Evolutionary conservation across 1,139 yeast genomes (phyloP), one percentile per base, ranked within the genome.

Genomic region (Maudiozyma humilis): DNA sequence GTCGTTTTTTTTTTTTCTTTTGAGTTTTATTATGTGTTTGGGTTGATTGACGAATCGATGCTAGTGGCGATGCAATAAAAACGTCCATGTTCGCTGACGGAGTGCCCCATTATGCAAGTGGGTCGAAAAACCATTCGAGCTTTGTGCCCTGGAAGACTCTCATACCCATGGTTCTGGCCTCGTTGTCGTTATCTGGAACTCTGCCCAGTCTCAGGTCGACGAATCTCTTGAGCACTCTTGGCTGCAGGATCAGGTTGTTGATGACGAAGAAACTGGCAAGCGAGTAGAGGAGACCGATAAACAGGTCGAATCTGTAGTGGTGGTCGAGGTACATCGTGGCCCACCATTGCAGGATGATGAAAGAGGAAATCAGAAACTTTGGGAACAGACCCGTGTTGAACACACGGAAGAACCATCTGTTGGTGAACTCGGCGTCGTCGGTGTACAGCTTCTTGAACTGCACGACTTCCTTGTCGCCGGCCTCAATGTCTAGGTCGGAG

Each of bases 241-340:
- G 63, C 47, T 60, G 63, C 37, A 61, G 49, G 19, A 59, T 40
- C 33, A 47, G 52, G 6, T 64, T 64, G 38, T 65, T 60, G 46
- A 75, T 62, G 7, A 72, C 36, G 4, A 71, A 58, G 57, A 72
- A 73, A 43, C 70, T 57, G n/a, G 65, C 43, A 6, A 75, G 52
- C 1, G 82, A 69, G 60, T 79, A 79, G 7, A 63, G 38, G 59
- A 74, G 61, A 5, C 85, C 86, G 15, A 68, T 67, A 29, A 76
- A 60, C 41, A 79, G 64, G 53, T 81, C 87, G 32, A 79, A 61
- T 48, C 84, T 66, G 74, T 81, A 81, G 62, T 81, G 87, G 59
- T 81, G 88, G 56, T 79, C 85, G 47, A 81, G 62, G 54, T 81
- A 81, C 62, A 81, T 79, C 13, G 87, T 79, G 18, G 83, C 78